Evolutionary conservation across 2,329 filamentous ascomycete genomes (phyloP).

Genomic region (Thielaviopsis ethacetica): DNA sequence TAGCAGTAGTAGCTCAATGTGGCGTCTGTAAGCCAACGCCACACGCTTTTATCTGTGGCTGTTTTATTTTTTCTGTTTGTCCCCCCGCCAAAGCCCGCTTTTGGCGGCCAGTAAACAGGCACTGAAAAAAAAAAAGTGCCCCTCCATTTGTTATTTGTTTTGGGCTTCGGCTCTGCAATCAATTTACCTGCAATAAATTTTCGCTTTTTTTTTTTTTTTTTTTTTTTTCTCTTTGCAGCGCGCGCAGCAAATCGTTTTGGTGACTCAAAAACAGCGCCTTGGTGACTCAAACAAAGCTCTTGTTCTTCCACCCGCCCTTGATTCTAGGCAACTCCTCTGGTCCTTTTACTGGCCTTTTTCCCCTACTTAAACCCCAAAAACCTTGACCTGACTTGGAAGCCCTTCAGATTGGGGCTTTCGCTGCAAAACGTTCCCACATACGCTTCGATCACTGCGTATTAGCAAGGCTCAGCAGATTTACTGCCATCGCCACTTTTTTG

Average conservation of each 20-base stretch:
- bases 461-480: slow-evolving; percentile 6
- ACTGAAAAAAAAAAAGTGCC: not conserved
- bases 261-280: not conserved
- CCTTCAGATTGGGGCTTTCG: slow-evolving; percentile 9
- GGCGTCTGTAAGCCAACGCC: too few species aligned
- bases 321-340: not conserved
- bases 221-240: not conserved
- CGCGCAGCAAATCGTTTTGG: not conserved
- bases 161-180: not conserved
- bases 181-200: not conserved
- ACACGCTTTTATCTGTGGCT: not conserved
- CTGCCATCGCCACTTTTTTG: not conserved
- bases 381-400: not conserved
- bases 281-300: not conserved
- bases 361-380: not conserved
- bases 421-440: slow-evolving; percentile 11
- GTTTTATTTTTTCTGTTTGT: too few species aligned
- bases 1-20: too few species aligned
- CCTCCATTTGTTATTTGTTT: not conserved
- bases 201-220: not conserved
- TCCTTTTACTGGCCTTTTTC: not conserved
- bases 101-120: too few species aligned
- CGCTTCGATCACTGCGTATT: slow-evolving; percentile 10
- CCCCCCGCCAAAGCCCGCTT: not conserved
- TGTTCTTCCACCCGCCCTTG: not conserved